These are phyloP conservation scores for Phlegmacium glaucopus DNA, from an alignment of 768 basidiomycete genomes.

Conservation along the genomic window DNA sequence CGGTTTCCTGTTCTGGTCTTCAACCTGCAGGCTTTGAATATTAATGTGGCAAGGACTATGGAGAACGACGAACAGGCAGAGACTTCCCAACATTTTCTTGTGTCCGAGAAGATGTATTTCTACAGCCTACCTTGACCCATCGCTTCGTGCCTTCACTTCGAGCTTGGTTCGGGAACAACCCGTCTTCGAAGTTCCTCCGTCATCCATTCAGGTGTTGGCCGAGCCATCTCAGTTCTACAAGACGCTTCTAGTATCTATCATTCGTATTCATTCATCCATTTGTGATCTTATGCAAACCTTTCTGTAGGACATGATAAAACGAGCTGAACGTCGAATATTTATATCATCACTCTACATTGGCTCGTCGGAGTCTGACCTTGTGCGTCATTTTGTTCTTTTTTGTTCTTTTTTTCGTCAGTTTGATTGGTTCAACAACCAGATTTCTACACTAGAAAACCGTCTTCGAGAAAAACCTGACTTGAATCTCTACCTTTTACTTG, in stretches of 20 bases:
- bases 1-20: no score
- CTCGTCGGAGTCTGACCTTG: conserved; percentile 72
- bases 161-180: conserved; percentile 42
- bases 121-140: conserved; percentile 26
- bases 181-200: conserved; percentile 39
- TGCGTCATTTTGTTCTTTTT: conserved; percentile 42
- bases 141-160: conserved; percentile 34
- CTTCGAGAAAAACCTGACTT: conserved; percentile 59
- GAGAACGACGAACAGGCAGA: neutral
- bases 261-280: neutral
- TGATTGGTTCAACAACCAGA: conserved; percentile 37
- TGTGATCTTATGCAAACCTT: neutral
- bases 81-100: neutral
- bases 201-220: conserved; percentile 50
- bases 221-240: conserved; percentile 59
- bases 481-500: conserved; percentile 69
- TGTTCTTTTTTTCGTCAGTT: neutral
- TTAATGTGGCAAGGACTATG: conserved; percentile 13
- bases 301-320: conserved; percentile 65
- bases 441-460: conserved; percentile 60
- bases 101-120: conserved; percentile 20
- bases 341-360: conserved; percentile 91
- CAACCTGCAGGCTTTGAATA: neutral
- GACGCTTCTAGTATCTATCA: conserved; percentile 44
- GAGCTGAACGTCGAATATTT: conserved; percentile 79